Percentiles rank a stretch among this genome's conserved stretches.
Evolutionary conservation across 2,329 filamentous ascomycete genomes (phyloP).

Genomic region (Pestalotiopsis sp.): DNA sequence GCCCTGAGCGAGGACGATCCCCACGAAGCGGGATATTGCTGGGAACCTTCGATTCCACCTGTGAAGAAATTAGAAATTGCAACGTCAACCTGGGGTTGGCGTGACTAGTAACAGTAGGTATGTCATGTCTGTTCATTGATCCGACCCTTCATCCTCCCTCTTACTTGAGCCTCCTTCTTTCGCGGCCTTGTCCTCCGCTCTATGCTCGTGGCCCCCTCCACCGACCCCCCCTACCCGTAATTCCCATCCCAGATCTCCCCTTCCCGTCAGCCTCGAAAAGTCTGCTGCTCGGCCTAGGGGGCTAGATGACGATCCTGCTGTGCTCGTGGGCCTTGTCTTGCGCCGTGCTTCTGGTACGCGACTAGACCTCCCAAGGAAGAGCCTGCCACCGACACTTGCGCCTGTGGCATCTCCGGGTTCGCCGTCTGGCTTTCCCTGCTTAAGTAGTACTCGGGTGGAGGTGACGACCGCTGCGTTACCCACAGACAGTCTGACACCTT

Average conservation of each 20-base stretch:
- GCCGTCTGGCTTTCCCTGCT: conserved; percentile 3
- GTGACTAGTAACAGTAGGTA: conserved; percentile 1
- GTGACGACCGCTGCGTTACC: conserved; percentile 7
- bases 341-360: conserved; percentile 6
- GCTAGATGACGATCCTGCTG: conserved; percentile 3
- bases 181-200: not conserved
- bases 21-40: conserved; percentile 6
- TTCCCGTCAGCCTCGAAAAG: conserved; percentile 11
- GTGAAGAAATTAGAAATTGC: conserved; percentile 14
- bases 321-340: conserved; percentile 4
- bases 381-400: not conserved
- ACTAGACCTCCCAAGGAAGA: not conserved
- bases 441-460: conserved; percentile 6
- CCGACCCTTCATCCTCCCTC: not conserved
- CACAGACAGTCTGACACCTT: conserved; percentile 9
- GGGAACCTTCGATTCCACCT: conserved; percentile 6
- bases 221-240: conserved; percentile 5
- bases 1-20: conserved; percentile 9
- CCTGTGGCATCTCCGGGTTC: conserved; percentile 10
- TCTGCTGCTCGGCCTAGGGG: not conserved
- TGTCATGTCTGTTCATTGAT: not conserved
- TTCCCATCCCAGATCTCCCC: conserved; percentile 8
- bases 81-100: conserved; percentile 8
- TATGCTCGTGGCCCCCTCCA: not conserved
- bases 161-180: not conserved